A percentile compares a stretch with the other conserved stretches of the same genome.
phyloP scores from a whole-genome alignment of 164 flowering plant genomes.

The Chloranthus sessilifolius region DNA sequence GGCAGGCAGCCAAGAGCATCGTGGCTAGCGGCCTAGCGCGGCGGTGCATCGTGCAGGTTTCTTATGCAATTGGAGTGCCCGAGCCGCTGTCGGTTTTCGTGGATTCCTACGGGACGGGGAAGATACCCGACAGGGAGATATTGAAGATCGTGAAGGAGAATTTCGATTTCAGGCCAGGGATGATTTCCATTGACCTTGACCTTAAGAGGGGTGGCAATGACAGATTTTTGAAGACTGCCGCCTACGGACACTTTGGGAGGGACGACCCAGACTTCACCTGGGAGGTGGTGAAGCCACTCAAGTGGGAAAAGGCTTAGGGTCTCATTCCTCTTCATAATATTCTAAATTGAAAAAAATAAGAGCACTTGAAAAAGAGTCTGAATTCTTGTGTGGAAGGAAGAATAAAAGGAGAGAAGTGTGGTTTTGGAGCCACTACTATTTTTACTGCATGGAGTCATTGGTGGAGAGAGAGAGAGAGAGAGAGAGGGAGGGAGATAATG shows the following conservation, averaged over 20 bases:
- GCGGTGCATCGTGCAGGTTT: slow-evolving; percentile 66
- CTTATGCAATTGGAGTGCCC: slow-evolving; percentile 70
- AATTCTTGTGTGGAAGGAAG: too few species aligned
- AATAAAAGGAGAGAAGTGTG: too few species aligned
- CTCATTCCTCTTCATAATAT: too few species aligned
- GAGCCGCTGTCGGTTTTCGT: slow-evolving; percentile 64
- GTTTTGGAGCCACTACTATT: too few species aligned
- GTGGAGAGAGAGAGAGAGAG: too few species aligned
- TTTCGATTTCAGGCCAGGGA: slow-evolving; percentile 69
- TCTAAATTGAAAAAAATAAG: too few species aligned
- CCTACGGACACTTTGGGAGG: slow-evolving; percentile 69
- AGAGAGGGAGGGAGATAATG: too few species aligned
- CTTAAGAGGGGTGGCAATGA: slow-evolving; percentile 58
- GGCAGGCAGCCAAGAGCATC: slow-evolving; percentile 74
- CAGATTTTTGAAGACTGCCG: slow-evolving; percentile 71
- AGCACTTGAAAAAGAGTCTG: too few species aligned
- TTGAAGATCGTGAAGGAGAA: slow-evolving; percentile 47
- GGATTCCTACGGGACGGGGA: slow-evolving; percentile 58
- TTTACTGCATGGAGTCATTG: too few species aligned
- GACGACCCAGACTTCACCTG: slow-evolving; percentile 71
- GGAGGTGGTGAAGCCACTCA: slow-evolving; percentile 52
- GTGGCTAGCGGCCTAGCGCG: slow-evolving; percentile 65
- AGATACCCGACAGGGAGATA: slow-evolving; percentile 57
- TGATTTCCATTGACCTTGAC: slow-evolving; percentile 66
- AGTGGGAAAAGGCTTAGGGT: slow-evolving; percentile 16